phyloP scores from a whole-genome alignment of 129 eudicot genomes.

The Ambrosia trifida region DNA sequence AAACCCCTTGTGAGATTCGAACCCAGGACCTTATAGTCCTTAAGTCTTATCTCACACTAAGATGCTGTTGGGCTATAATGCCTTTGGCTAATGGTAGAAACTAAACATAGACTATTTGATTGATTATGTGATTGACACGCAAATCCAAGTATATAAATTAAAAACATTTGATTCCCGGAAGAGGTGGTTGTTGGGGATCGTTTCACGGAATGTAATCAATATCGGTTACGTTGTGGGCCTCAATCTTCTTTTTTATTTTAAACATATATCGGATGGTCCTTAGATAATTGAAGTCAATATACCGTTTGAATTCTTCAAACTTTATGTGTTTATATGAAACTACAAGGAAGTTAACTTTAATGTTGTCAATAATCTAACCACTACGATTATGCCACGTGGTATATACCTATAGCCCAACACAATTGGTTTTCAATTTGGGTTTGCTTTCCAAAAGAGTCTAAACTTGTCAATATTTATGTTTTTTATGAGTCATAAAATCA shows the following conservation, averaged over 20 bases:
- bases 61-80: no score
- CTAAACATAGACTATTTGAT: slow-evolving; percentile 1
- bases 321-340: background rate
- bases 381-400: background rate
- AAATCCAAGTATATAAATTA: background rate
- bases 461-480: background rate
- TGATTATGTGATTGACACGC: slow-evolving; percentile 11
- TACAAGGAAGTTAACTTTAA: background rate
- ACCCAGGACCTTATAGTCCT: no score
- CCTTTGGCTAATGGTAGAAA: no score
- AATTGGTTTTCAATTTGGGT: background rate
- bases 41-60: no score
- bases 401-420: background rate
- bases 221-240: background rate
- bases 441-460: background rate
- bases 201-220: background rate
- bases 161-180: slow-evolving; percentile 2
- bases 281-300: background rate
- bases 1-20: no score
- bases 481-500: background rate
- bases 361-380: slow-evolving; percentile 1
- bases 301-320: slow-evolving; percentile 13
- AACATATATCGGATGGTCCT: background rate
- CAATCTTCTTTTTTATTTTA: background rate
- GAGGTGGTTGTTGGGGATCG: slow-evolving; percentile 6